These are phyloP conservation scores for Trichophyton schoenleinii DNA, from an alignment of 2,329 filamentous ascomycete genomes.

Conservation along the genomic window DNA sequence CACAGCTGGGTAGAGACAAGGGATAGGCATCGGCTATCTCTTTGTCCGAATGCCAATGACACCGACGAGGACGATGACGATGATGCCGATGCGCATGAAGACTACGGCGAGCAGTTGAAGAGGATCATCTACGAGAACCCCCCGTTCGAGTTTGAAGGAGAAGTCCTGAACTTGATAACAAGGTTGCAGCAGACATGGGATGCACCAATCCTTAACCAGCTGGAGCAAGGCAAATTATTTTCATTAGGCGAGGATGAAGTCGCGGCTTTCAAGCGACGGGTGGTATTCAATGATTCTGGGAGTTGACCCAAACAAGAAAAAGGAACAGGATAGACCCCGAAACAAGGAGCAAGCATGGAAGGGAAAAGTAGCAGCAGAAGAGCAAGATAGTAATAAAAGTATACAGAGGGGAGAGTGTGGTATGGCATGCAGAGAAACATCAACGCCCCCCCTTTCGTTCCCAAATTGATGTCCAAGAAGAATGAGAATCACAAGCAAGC, in stretches of 20 bases:
- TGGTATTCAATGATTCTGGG: background rate
- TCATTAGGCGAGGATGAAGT: background rate
- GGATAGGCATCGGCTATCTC: slow-evolving; percentile 9
- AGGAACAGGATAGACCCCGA: background rate
- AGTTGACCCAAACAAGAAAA: background rate
- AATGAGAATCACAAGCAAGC: background rate
- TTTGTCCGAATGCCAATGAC: slow-evolving; percentile 8
- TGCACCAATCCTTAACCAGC: slow-evolving; percentile 39
- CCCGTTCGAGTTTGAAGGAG: slow-evolving; percentile 27
- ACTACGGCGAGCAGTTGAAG: slow-evolving; percentile 19
- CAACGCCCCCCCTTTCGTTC: background rate
- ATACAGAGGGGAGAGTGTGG: background rate
- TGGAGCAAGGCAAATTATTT: slow-evolving; percentile 37
- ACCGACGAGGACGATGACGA: slow-evolving; percentile 9
- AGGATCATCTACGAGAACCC: slow-evolving; percentile 19
- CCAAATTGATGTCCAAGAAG: background rate
- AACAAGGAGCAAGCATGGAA: background rate
- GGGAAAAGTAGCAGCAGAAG: no score
- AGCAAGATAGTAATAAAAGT: background rate
- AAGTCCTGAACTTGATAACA: slow-evolving; percentile 31
- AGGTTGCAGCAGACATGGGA: slow-evolving; percentile 33
- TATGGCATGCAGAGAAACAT: background rate
- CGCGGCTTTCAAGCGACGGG: background rate
- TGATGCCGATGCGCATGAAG: slow-evolving; percentile 5
- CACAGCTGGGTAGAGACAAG: slow-evolving; percentile 3